Percentiles rank a stretch among this genome's conserved stretches.
Conservation (phyloP, 208 protist species). For the Endotrypanum monterogeii region DNA sequence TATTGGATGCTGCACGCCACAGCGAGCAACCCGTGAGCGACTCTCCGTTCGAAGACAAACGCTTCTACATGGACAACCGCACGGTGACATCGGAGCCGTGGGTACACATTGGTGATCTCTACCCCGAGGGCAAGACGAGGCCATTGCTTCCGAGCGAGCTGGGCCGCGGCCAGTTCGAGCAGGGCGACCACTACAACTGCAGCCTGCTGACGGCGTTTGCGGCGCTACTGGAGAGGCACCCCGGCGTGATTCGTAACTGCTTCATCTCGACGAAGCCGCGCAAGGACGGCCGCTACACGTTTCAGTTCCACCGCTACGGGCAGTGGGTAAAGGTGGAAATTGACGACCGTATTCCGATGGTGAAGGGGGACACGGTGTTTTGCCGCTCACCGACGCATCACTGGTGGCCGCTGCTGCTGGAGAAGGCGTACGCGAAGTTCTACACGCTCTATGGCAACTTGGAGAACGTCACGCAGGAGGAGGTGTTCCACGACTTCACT, state of each 20-base stretch:
- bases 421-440: conserved; percentile 85
- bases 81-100: conserved; percentile 48
- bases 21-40: conserved; percentile 43
- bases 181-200: conserved; percentile 66
- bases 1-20: conserved; percentile 12
- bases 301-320: conserved; percentile 68
- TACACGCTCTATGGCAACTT: conserved; percentile 76
- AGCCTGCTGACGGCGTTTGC: conserved; percentile 58
- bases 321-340: conserved; percentile 67
- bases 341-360: conserved; percentile 60
- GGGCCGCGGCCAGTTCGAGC: conserved; percentile 55
- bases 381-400: conserved; percentile 64
- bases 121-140: conserved; percentile 56
- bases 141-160: conserved; percentile 55
- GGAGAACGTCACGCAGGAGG: conserved; percentile 50
- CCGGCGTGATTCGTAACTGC: conserved; percentile 57
- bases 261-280: conserved; percentile 52
- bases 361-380: conserved; percentile 58
- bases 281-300: conserved; percentile 65
- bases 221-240: conserved; percentile 45
- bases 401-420: conserved; percentile 76
- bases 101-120: conserved; percentile 73
- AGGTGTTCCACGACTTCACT: conserved; percentile 71
- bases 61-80: conserved; percentile 54
- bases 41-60: conserved; percentile 56